Conservation (phyloP, 1,284 basidiomycete species). For the Rhodofomes roseus region DNA sequence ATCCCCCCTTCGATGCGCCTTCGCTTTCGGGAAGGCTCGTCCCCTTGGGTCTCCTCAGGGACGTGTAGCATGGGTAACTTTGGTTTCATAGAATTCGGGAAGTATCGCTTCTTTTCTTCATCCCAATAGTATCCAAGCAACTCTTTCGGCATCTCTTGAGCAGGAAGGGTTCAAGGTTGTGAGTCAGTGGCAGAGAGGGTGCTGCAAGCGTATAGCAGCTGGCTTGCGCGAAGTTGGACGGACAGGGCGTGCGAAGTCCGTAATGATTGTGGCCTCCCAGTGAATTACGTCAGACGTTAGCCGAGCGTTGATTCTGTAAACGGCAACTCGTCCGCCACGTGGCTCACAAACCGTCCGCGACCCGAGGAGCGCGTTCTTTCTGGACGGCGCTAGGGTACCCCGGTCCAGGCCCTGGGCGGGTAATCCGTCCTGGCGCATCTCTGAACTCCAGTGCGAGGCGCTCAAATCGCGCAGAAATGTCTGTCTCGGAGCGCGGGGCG, state of each 20-base stretch:
- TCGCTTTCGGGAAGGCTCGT: not conserved
- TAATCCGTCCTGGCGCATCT: not conserved
- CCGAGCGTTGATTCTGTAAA: not conserved
- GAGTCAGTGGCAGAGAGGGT: too few relatives aligned
- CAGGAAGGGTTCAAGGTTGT: not conserved
- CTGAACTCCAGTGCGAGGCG: not conserved
- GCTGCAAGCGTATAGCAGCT: not conserved
- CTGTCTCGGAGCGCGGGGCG: not conserved
- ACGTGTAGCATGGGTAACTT: not conserved
- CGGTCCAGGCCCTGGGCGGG: not conserved
- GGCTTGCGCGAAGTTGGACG: not conserved
- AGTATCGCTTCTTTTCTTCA: conserved; percentile 19
- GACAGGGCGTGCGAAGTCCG: too few relatives aligned
- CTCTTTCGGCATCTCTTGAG: not conserved
- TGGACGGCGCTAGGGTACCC: not conserved
- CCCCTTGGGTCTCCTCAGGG: not conserved
- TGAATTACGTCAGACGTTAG: not conserved
- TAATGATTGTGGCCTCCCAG: too few relatives aligned
- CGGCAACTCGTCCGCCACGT: not conserved
- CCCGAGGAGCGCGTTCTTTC: not conserved
- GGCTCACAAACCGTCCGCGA: not conserved
- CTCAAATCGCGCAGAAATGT: not conserved
- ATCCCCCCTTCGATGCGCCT: not conserved
- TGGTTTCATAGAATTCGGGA: conserved; percentile 13
- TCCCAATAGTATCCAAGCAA: conserved; percentile 13